Conservation (phyloP, 164 flowering plant species). For the Aristolochia fimbriata region DNA sequence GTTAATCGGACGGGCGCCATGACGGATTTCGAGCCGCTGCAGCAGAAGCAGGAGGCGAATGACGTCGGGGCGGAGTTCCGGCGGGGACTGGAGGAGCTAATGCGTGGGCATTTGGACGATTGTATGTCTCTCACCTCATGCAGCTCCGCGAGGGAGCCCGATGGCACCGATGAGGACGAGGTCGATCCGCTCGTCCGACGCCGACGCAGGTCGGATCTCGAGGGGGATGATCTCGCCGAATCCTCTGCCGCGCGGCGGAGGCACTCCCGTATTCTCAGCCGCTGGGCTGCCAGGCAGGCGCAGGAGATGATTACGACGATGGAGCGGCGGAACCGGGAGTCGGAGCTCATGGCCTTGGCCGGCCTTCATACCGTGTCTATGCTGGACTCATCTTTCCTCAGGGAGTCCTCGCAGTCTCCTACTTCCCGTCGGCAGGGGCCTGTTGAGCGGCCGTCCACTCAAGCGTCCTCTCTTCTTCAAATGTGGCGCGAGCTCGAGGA, state of each 20-base stretch:
- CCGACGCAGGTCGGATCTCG: conserved; percentile 83
- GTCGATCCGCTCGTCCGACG: conserved; percentile 72
- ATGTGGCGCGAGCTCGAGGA: conserved; percentile 99
- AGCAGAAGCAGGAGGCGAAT: conserved; percentile 68
- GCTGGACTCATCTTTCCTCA: conserved; percentile 63
- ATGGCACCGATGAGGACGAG: conserved; percentile 65
- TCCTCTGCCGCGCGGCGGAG: conserved; percentile 89
- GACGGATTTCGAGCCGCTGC: conserved; percentile 57
- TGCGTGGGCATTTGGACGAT: conserved; percentile 77
- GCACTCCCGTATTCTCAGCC: conserved; percentile 72
- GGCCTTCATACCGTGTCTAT: conserved; percentile 72
- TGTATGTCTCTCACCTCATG: conserved; percentile 78
- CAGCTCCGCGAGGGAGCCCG: conserved; percentile 49
- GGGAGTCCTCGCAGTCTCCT: conserved; percentile 71
- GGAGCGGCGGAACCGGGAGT: conserved; percentile 87
- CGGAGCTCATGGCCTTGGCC: conserved; percentile 94
- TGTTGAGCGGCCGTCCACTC: conserved; percentile 71
- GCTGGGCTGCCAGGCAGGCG: conserved; percentile 97
- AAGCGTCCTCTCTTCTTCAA: conserved; percentile 74
- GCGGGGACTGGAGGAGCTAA: conserved; percentile 73
- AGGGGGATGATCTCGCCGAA: conserved; percentile 89
- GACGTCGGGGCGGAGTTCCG: conserved; percentile 54
- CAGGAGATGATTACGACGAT: conserved; percentile 96
- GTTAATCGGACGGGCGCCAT: conserved; percentile 24
- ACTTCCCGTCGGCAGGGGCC: conserved; percentile 63